Conservation (phyloP, 2,329 filamentous ascomycete genomes). For the Botryotinia globosa region DNA sequence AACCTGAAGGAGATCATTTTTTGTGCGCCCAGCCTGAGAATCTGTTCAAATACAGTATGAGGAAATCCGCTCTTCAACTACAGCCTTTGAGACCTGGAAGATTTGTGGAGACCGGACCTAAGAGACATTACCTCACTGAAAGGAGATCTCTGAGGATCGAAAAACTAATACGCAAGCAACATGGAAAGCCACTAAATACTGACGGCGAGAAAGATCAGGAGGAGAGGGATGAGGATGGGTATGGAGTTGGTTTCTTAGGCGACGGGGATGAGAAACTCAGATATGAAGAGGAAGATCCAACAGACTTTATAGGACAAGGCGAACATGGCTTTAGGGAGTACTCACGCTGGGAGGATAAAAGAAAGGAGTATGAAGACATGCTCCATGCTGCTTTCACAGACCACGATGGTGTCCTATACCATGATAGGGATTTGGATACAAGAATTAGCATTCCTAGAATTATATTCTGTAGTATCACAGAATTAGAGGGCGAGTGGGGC, state of each 20-base stretch:
- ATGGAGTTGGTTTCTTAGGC: rapidly evolving
- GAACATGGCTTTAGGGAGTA: background rate
- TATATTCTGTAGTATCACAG: background rate
- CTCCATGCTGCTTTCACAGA: background rate
- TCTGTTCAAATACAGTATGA: background rate
- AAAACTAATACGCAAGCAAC: background rate
- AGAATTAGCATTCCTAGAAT: background rate
- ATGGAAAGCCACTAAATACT: background rate
- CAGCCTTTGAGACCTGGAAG: background rate
- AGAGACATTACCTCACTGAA: background rate
- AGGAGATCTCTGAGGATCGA: background rate
- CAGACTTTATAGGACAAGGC: background rate
- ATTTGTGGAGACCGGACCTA: background rate
- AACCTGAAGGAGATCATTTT: background rate
- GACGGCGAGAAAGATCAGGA: background rate
- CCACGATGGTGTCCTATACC: background rate
- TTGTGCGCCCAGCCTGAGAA: background rate
- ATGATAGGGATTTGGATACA: background rate
- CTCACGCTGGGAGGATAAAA: background rate
- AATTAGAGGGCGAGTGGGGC: background rate
- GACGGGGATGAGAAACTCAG: background rate
- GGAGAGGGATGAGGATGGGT: no score
- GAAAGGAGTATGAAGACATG: background rate
- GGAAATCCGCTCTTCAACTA: background rate
- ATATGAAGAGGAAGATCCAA: background rate